phyloP scores from a whole-genome alignment of 139 green algal species.

The Choricystis sp. region DNA sequence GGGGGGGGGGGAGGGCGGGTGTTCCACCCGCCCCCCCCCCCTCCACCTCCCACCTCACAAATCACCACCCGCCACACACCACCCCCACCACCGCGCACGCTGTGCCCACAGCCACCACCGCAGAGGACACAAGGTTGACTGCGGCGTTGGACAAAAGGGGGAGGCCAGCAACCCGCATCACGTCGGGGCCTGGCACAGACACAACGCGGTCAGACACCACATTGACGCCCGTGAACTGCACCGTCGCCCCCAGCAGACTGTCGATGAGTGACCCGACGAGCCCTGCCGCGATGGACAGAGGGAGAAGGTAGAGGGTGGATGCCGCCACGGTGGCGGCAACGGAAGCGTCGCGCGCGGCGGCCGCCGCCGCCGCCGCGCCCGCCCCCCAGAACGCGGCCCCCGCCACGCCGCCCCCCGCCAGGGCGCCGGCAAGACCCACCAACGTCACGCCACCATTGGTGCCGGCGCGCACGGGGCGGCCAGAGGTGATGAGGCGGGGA shows the following conservation, averaged over 20 bases:
- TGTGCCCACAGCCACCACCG: not conserved
- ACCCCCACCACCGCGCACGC: not conserved
- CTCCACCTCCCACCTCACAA: too few relatives aligned
- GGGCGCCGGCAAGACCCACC: constrained; percentile 44
- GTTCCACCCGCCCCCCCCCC: too few relatives aligned
- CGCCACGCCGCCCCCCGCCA: constrained; percentile 37
- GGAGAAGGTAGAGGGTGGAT: too few relatives aligned
- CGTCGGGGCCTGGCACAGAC: constrained; percentile 24
- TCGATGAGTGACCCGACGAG: constrained; percentile 76
- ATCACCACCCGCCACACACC: too few relatives aligned
- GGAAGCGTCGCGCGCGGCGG: too few relatives aligned
- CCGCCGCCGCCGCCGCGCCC: too few relatives aligned
- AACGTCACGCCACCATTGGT: constrained; percentile 74
- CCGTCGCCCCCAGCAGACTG: constrained; percentile 75
- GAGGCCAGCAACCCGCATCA: constrained; percentile 31
- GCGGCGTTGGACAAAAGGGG: constrained; percentile 17
- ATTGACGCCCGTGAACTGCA: constrained; percentile 77
- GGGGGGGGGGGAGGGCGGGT: too few relatives aligned
- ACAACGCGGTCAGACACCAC: constrained; percentile 18
- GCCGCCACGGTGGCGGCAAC: too few relatives aligned
- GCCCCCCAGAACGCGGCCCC: not conserved
- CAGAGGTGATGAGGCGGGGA: constrained; percentile 72
- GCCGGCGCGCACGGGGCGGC: constrained; percentile 45
- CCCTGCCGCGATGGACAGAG: too few relatives aligned
- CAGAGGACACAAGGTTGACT: constrained; percentile 12